phyloP scores from a whole-genome alignment of 257 asterid species.

The Solanum bulbocastanum region DNA sequence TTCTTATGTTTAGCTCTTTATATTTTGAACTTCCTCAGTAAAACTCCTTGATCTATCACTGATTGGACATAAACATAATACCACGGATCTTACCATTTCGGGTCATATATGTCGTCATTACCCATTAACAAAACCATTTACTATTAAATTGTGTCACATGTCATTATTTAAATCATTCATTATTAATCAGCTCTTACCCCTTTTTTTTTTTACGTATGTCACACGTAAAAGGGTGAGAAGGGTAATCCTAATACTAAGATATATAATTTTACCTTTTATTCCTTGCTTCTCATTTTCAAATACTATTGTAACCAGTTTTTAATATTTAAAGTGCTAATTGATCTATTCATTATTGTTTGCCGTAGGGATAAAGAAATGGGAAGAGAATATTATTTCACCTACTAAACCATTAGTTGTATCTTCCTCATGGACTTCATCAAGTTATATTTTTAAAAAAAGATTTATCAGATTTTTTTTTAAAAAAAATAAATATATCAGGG shows the following conservation, averaged over 20 bases:
- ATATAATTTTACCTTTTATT: background rate
- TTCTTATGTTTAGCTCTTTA: background rate
- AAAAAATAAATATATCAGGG: no score
- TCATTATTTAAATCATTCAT: background rate
- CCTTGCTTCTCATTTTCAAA: no score
- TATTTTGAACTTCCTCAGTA: background rate
- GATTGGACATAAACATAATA: background rate
- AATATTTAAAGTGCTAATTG: background rate
- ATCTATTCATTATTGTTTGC: background rate
- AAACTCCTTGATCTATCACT: background rate
- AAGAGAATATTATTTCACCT: background rate
- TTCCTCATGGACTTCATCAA: background rate
- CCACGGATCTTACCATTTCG: fast-evolving
- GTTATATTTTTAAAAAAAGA: background rate
- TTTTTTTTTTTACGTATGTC: background rate
- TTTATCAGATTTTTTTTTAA: no score
- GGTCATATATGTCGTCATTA: background rate
- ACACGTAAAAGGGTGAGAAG: background rate
- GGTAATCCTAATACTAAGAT: background rate
- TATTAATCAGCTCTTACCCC: background rate
- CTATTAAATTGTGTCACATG: background rate
- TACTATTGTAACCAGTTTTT: background rate
- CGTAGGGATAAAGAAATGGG: background rate
- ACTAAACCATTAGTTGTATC: background rate
- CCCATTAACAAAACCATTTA: background rate